phyloP scores from a whole-genome alignment of 2,329 filamentous ascomycete species.

The Cladophialophora bantiana region DNA sequence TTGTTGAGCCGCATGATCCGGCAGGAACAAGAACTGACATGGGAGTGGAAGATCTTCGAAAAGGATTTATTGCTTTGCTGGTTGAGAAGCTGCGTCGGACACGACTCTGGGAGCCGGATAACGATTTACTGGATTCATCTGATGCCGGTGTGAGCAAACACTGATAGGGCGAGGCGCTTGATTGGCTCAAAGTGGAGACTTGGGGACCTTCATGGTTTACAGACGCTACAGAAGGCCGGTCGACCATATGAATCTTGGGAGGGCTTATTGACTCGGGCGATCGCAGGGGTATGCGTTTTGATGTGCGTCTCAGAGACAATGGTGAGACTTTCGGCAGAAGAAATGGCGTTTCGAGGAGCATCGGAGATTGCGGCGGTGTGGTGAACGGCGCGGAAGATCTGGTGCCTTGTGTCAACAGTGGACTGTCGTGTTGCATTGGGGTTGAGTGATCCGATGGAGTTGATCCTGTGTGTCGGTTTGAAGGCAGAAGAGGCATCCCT shows the following conservation, averaged over 20 bases:
- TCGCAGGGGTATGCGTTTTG: neutral
- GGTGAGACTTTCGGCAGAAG: neutral
- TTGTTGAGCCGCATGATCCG: slow-evolving; percentile 3
- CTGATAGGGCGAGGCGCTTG: neutral
- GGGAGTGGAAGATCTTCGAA: slow-evolving; percentile 5
- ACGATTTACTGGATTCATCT: neutral
- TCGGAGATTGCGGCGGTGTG: slow-evolving; percentile 24
- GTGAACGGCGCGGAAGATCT: slow-evolving; percentile 17
- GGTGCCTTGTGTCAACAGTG: neutral
- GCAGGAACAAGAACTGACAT: neutral
- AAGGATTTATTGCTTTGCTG: slow-evolving; percentile 10
- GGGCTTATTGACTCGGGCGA: neutral
- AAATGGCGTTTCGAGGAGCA: neutral
- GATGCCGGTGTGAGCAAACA: neutral
- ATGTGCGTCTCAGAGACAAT: neutral
- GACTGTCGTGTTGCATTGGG: neutral
- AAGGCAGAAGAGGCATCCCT: slow-evolving; percentile 36
- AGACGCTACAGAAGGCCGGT: neutral
- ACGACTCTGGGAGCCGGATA: neutral
- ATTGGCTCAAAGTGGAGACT: neutral
- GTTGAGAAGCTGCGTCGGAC: slow-evolving; percentile 7
- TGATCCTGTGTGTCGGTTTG: slow-evolving; percentile 8
- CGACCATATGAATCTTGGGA: neutral
- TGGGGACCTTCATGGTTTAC: neutral
- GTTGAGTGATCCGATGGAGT: neutral